Conservation (phyloP, 2,329 filamentous ascomycete species). For the Coniochaeta hoffmannii region DNA sequence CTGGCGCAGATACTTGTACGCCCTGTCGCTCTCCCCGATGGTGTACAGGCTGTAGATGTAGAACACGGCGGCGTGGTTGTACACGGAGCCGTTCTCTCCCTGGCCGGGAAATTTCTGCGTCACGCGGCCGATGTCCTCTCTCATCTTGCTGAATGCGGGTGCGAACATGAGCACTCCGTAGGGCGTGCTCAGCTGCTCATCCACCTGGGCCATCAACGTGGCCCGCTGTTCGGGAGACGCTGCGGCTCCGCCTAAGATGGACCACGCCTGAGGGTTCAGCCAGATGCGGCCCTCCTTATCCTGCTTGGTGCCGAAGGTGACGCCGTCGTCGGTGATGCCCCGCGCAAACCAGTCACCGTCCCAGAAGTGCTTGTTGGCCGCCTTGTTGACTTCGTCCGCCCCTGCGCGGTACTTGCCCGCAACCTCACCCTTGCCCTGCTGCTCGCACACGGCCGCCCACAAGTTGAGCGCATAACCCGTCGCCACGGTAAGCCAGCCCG, state of each 20-base stretch:
- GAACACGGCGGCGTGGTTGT: conserved; percentile 50
- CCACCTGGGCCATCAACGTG: conserved; percentile 40
- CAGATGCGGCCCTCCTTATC: conserved; percentile 49
- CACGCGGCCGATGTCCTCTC: conserved; percentile 50
- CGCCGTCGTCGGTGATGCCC: conserved; percentile 49
- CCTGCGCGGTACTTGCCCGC: conserved; percentile 36
- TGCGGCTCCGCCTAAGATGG: conserved; percentile 42
- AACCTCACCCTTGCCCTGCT: conserved; percentile 28
- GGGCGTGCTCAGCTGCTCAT: conserved; percentile 42
- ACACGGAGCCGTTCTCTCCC: conserved; percentile 51
- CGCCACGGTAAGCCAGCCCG: conserved; percentile 50
- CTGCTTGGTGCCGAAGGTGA: conserved; percentile 40
- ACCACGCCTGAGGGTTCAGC: conserved; percentile 50
- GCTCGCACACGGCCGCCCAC: conserved; percentile 45
- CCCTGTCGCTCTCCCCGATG: conserved; percentile 40
- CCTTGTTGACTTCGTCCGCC: conserved; percentile 38
- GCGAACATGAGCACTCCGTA: conserved; percentile 50
- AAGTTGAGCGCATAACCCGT: conserved; percentile 44
- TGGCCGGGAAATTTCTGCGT: conserved; percentile 51
- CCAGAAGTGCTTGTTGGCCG: conserved; percentile 46
- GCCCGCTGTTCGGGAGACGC: conserved; percentile 32
- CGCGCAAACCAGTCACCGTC: conserved; percentile 49
- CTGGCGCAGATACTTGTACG: conserved; percentile 41
- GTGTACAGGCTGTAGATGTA: conserved; percentile 47
- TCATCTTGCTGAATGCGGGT: conserved; percentile 46